Base-by-base conservation (phyloP, 2,329 filamentous ascomycete genomes). In the Lecanicillium sp. region DNA sequence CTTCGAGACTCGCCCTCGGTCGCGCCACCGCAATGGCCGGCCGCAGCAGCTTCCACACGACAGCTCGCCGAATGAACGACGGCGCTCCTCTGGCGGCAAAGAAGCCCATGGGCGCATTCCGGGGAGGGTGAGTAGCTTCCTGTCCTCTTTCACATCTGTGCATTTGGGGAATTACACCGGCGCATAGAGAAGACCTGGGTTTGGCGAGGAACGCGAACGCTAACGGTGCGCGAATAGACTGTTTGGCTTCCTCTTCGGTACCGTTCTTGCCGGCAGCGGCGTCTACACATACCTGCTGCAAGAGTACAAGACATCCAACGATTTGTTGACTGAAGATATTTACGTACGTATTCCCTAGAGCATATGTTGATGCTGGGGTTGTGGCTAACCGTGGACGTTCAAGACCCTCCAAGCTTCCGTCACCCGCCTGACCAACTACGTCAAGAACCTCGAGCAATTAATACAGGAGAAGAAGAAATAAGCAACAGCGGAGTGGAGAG, bases 231-330 rank as follows among this genome's bases (percentile, higher is more conserved):
- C 22, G 22, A 25, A 25, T 25, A 95, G 90, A 42, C 68, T 95
- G 43, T 87, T 95, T 53, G 90, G 90, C 37, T 96, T 96, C 70
- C 79, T 96, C 36, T 71, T 92, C 47, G 90, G 90, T 48, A 80
- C 84, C 45, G 81, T 84, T 33, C 69, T 87, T 37, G 81, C 89
- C 32, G 88, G 87, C 53, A 76, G 75, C 37, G 82, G 78, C 42
- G 83, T 94, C 52, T 96, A 95, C 68, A 88, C 86, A 61, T 96
- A 96, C 62, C 77, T 95, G 49, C 68, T 96, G 52, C 80, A 90
- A 59, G 89, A 96, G 63, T 96, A 95, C 71, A 87, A 88, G 67
- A 73, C 88, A 31, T 85, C 87, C 51, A 96, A 95, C 68, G 85
- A 94, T 65, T 75, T 95, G 56, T 70, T 96, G 64, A 90, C 83